Evolutionary conservation across 2,329 filamentous ascomycete species (phyloP), one percentile per base, ranked within the genome.

Genomic region (Colletotrichum sp.): DNA sequence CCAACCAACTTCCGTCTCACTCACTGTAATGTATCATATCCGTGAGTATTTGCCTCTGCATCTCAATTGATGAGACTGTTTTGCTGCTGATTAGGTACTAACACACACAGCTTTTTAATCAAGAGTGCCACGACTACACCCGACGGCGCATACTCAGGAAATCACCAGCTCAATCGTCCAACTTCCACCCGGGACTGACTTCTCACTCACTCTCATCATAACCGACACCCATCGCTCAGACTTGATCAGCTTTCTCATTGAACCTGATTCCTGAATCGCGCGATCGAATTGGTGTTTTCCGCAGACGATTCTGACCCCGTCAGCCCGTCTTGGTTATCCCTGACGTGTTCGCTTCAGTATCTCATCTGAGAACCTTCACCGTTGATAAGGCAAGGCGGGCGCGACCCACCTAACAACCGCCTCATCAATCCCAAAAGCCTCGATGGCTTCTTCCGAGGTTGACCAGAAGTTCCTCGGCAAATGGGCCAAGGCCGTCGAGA

Each of bases 381-480:
- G 16, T 32, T 18, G 24, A 28, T 30, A 61, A 28, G 28, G 24
- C 59, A 26, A 36, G 21, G 30, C 7, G 26, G 59, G 43, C 36
- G 24, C 32, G 24, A 65, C n/a, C 43, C 8, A 43, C 32, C 30
- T 63, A 21, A 24, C 61, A 18, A 28, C 38, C 21, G 43, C 65
- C 7, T 30, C n/a, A 24, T 38, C n/a, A 32, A 28, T n/a, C 36
- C 7, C 52, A 34, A 18, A 58, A 63, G 70, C 61, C 80, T 81
- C 82, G 77, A 99, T 98, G 97, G 97, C 97, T 86, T 97, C 96
- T 83, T 97, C 96, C 76, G 95, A 98, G 86, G 95, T 98, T 77
- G 97, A 99, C 85, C 96, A 98, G 87, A 99, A 98, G 87, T 98
- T 97, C 86, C 90, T 99, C 81, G 96, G 95, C 86, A 93, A 92